Conservation (phyloP, 768 basidiomycete genomes). For the Lyophyllum semitale region DNA sequence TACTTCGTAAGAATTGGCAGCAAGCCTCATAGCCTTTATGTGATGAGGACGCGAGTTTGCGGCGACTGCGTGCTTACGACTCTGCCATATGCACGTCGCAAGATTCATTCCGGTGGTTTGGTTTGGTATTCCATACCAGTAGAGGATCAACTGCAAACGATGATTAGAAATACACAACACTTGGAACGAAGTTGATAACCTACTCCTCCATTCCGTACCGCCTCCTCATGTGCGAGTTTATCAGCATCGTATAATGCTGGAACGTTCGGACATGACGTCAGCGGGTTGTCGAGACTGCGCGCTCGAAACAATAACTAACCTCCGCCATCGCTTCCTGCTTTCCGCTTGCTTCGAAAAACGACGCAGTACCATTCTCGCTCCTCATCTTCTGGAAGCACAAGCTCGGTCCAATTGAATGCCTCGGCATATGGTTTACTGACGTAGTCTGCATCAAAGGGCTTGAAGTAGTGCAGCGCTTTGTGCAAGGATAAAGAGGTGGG, state of each 20-base stretch:
- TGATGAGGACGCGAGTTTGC: constrained; percentile 84
- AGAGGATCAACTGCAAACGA: constrained; percentile 67
- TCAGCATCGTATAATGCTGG: constrained; percentile 87
- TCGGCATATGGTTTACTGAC: constrained; percentile 63
- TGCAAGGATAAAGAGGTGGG: constrained; percentile 83
- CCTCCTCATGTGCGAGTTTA: constrained; percentile 88
- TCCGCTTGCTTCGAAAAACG: constrained; percentile 81
- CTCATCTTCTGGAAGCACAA: constrained; percentile 65
- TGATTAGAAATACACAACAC: constrained; percentile 10
- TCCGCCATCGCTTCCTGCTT: constrained; percentile 65
- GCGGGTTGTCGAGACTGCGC: not conserved
- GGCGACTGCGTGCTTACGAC: constrained; percentile 77
- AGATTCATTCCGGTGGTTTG: constrained; percentile 79
- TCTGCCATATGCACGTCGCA: constrained; percentile 96
- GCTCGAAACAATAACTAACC: constrained; percentile 40
- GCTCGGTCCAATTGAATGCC: constrained; percentile 88
- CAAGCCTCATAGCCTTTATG: constrained; percentile 79
- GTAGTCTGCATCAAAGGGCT: constrained; percentile 60
- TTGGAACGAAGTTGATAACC: constrained; percentile 25
- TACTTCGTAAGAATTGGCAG: constrained; percentile 73
- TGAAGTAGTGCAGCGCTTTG: constrained; percentile 80
- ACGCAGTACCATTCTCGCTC: constrained; percentile 93
- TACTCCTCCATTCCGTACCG: constrained; percentile 83
- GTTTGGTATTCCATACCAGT: constrained; percentile 92
- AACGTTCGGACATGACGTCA: constrained; percentile 5